A percentile compares a stretch with the other conserved stretches of the same genome.
Evolutionary conservation across 108 stramenopile genomes (phyloP).

Genomic region (Schizochytrium sp.): DNA sequence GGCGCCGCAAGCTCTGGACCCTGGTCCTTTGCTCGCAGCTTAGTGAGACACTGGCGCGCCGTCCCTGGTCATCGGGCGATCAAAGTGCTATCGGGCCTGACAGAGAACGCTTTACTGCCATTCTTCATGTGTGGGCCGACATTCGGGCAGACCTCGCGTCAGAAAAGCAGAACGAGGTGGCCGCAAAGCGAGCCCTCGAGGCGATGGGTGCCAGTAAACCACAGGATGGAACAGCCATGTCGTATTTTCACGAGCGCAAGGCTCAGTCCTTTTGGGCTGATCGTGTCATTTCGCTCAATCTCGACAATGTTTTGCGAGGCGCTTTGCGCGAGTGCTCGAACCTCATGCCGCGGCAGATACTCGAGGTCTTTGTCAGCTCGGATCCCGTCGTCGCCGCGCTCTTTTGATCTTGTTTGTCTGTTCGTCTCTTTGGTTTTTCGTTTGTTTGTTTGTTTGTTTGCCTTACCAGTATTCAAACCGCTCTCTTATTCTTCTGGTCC

Average conservation of each 20-base stretch:
- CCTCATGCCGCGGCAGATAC: not conserved
- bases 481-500: too few relatives aligned
- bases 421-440: too few relatives aligned
- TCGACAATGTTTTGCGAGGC: not conserved
- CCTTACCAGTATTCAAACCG: too few relatives aligned
- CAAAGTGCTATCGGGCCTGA: not conserved
- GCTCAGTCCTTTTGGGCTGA: not conserved
- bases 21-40: not conserved
- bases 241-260: not conserved
- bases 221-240: not conserved
- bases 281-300: not conserved
- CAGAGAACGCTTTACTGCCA: not conserved
- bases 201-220: not conserved
- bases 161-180: not conserved
- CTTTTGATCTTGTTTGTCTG: not conserved
- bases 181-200: not conserved
- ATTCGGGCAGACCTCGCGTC: not conserved
- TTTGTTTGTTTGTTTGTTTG: too few relatives aligned
- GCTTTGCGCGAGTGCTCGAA: not conserved
- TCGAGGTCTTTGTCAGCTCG: not conserved
- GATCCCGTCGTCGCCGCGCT: not conserved
- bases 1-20: not conserved
- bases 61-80: not conserved
- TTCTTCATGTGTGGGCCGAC: not conserved
- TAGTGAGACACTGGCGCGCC: not conserved